Evolutionary conservation across 257 asterid species (phyloP), one percentile per base, ranked within the genome.

Genomic region (Ligustrum vulgare): DNA sequence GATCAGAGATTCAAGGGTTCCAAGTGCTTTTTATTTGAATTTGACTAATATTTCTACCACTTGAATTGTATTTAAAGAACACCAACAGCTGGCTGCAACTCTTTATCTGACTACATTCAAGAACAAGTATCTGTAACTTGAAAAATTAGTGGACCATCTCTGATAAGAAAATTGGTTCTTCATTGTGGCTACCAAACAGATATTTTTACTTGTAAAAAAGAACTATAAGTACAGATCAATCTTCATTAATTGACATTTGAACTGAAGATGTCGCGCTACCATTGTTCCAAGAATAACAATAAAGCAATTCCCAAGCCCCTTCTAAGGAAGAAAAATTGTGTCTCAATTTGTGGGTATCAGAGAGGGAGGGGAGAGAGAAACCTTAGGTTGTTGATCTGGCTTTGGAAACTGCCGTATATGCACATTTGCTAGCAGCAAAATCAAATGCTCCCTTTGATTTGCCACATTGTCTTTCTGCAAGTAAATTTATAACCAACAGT

Each of bases 371-470:
- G 75, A 78, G 31, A 18, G 28, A 20, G 31, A 69, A 73, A 94
- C 98, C 98, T 94, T 94, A 73, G 98, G 98, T 75, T 94, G 98
- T 76, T 94, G 98, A 82, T 94, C 98, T 72, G 97, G 97, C 87
- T 94, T 92, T 36, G 98, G 99, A 89, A 92, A 89, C 81, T 92
- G 99, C 45, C 98, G 89, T 86, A 91, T 94, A 83, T 94, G 99
- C 71, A 94, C 99, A 88, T 94, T 94, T 67, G 99, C 99, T 73
- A 94, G 92, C 70, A 94, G 91, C 90, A 94, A 84, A 83, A 94
- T 92, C 82, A 94, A 90, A 88, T 94, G 99, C 85, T 94, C 99
- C 86, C 99, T 88, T 81, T 94, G 98, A 84, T 94, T 94, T 75
- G 98, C 97, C 71, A 94, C 91, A 79, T 37, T 92, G 77, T 92